Base-by-base conservation (phyloP, 2,329 filamentous ascomycete genomes). In the Talaromyces sp. region DNA sequence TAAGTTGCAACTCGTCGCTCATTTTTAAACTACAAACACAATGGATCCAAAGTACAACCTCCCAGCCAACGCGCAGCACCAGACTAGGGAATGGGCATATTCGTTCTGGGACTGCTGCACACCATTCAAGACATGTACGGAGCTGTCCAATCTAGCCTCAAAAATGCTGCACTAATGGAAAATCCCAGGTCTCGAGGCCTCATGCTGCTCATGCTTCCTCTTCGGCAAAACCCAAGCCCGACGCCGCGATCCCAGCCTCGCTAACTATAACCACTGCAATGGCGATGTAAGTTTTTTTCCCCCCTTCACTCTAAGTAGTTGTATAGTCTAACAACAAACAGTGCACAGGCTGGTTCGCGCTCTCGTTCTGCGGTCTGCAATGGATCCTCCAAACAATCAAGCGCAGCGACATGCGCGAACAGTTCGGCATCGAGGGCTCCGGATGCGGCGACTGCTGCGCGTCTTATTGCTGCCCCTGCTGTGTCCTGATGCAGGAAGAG, bases 391-490 rank as follows among this genome's bases (percentile, higher is more conserved):
- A 80, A 64, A 81, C 82, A 76, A 73, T 83, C 64, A 83, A 85
- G 72, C 82, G 85, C 55, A 69, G 69, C 61, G 79, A 84, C 66
- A 81, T 86, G 65, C 81, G 84, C 55, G 74, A 82, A 59, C 77
- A 75, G 47, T 85, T 82, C 72, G 77, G 77, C 65, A 85, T 87
- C 67, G 71, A 81, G 53, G 84, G 84, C 39, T 76, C 73, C 55
- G 76, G 75, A 42, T 71, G 70, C 62, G 71, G 71, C 36, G 84
- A 87, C 69, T 87, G 78, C 73, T 81, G 80, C 66, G 70, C 74
- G n/a, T 73, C 79, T 15, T 85, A 75, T 71, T 86, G 80, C 74
- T 87, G 84, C 70, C 70, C 76, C 39, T 85, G 83, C 77, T 87
- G 84, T 67, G 76, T 78, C 6, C 71, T 85, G 61, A 77, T 85